These are phyloP conservation scores for Sarocladium brachiariae DNA, from an alignment of 2,329 filamentous ascomycete genomes.

Conservation along the genomic window DNA sequence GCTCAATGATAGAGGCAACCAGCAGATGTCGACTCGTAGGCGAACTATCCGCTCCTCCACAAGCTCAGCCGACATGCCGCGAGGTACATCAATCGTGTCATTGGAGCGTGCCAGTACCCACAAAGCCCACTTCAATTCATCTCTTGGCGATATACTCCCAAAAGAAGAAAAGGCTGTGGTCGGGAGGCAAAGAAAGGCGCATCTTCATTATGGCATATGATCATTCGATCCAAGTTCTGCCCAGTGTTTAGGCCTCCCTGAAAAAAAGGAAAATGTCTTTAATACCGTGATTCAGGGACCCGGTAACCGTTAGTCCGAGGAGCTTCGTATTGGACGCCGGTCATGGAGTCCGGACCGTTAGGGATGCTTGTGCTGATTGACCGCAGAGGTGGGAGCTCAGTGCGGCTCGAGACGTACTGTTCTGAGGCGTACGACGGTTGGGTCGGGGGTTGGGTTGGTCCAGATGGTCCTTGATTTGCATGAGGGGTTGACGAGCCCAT, in stretches of 20 bases:
- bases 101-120: neutral
- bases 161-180: neutral
- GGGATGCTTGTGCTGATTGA: constrained; percentile 38
- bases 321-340: constrained; percentile 56
- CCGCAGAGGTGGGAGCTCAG: constrained; percentile 51
- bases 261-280: constrained; percentile 8
- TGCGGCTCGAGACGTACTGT: constrained; percentile 28
- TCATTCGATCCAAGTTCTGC: too few relatives aligned
- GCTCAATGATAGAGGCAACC: too few relatives aligned
- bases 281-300: constrained; percentile 27
- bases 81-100: neutral
- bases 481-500: constrained; percentile 22
- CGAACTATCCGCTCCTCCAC: neutral
- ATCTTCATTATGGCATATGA: neutral
- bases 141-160: too few relatives aligned
- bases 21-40: too few relatives aligned
- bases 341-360: constrained; percentile 53
- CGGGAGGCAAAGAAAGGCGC: too few relatives aligned
- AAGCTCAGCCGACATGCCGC: neutral
- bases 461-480: constrained; percentile 19
- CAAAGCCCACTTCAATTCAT: too few relatives aligned
- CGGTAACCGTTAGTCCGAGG: constrained; percentile 42
- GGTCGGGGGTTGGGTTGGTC: constrained; percentile 17
- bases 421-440: constrained; percentile 23
- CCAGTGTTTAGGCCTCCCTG: too few relatives aligned